Percentiles rank a stretch among this genome's conserved stretches.
Evolutionary conservation across 202 grass and related monocot species (phyloP).

Genomic region (Saccharum hybrid): DNA sequence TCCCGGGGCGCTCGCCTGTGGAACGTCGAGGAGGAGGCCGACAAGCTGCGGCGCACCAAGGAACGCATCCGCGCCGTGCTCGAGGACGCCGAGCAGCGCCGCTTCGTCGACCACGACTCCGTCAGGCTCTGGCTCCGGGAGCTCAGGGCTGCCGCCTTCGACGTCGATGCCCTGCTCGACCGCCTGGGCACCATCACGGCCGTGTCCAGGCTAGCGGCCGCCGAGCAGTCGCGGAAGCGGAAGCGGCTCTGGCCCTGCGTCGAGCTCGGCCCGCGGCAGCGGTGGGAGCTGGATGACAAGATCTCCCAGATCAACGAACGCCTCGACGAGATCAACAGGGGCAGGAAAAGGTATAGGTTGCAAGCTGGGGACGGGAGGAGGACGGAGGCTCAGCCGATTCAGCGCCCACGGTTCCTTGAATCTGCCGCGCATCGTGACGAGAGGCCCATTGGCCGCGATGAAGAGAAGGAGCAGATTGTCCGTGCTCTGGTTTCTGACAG

Average conservation of each 20-base stretch:
- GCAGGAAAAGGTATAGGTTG: constrained; percentile 16
- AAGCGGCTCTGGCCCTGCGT: constrained; percentile 33
- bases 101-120: constrained; percentile 46
- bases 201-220: constrained; percentile 20
- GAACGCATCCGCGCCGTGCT: constrained; percentile 48
- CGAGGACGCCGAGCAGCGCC: constrained; percentile 56
- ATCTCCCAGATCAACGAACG: constrained; percentile 48
- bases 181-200: constrained; percentile 12
- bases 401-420: constrained; percentile 23
- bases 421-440: neutral
- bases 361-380: constrained; percentile 32
- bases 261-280: neutral
- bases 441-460: constrained; percentile 35
- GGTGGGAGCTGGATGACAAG: constrained; percentile 35
- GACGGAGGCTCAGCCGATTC: neutral
- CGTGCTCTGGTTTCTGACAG: constrained; percentile 26
- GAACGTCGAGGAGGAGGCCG: constrained; percentile 50
- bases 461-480: constrained; percentile 47
- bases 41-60: constrained; percentile 34
- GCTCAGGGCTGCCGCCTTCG: constrained; percentile 43
- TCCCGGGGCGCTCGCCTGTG: constrained; percentile 9
- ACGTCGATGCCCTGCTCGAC: constrained; percentile 40
- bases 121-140: constrained; percentile 54
- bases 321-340: constrained; percentile 38
- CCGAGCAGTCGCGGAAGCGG: constrained; percentile 46